Base-by-base conservation (phyloP, 257 asterid genomes). In the Ocimum tenuiflorum region DNA sequence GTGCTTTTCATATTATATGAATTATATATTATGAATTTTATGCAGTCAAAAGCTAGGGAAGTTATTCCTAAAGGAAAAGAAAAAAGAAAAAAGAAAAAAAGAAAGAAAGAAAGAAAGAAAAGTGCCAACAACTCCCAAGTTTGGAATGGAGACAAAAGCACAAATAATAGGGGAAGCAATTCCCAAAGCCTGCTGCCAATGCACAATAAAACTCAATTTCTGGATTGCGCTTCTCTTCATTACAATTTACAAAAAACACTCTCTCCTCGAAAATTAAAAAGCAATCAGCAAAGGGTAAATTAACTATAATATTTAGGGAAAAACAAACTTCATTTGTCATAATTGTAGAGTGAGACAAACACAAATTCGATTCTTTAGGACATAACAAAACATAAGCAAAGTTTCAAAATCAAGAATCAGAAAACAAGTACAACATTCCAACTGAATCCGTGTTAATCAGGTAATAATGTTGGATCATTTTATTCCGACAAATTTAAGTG, bases 381-480 rank as follows among this genome's bases (percentile, higher is more conserved):
- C 49, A 53, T 31, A 20, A 74, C 5, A 36, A 35, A 74, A 55
- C 74, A 74, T 15, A 49, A 39, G 67, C 75, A 55, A 75, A 63
- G 58, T 50, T 29, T 65, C 72, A 53, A 64, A 58, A 24, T 50
- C 35, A 60, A 64, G 77, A 56, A 56, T 57, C 72, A 72, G 15
- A 45, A 23, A 63, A 59, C 69, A 56, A 58, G 19, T 63, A 70
- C 73, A 63, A 36, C 46, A 56, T 61, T 68, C 71, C 79, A 68
- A 74, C 8, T 43, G 57, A 39, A 53, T 59, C 65, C 29, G 65
- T 67, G 65, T 52, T 31, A 60, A 59, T 60, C 49, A 49, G 60
- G 67, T 36, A 36, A 23, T 13, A 38, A 42, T 54, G 45, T 24
- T 73, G 42, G 42, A 45, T 42, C 57, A 13, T 67, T 60, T 52